A percentile compares a stretch with the other conserved stretches of the same genome.
phyloP scores from a whole-genome alignment of 2,329 filamentous ascomycete species.

The Hymenoscyphus fraxineus region DNA sequence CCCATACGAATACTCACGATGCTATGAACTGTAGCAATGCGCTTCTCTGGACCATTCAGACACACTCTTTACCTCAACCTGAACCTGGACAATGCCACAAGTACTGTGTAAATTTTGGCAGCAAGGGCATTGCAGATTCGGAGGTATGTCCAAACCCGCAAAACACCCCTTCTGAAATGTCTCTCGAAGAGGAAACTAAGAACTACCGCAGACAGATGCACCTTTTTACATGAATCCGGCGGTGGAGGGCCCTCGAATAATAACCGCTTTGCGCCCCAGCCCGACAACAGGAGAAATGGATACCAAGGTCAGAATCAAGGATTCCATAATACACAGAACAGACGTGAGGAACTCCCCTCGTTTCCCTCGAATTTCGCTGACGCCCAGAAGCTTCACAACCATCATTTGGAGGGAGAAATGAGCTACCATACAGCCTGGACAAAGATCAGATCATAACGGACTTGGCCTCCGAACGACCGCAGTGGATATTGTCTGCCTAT shows the following conservation, averaged over 20 bases:
- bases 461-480: constrained; percentile 65
- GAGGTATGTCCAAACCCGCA: constrained; percentile 21
- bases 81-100: constrained; percentile 18
- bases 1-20: not conserved
- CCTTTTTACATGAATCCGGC: not conserved
- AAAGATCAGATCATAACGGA: constrained; percentile 60
- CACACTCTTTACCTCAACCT: constrained; percentile 7
- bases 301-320: not conserved
- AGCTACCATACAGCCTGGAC: constrained; percentile 26
- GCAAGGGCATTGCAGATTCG: constrained; percentile 58
- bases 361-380: not conserved
- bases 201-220: constrained; percentile 12
- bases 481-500: constrained; percentile 86
- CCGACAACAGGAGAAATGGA: constrained; percentile 19
- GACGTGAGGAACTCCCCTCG: constrained; percentile 2
- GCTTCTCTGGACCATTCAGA: constrained; percentile 6
- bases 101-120: constrained; percentile 57
- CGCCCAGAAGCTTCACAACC: constrained; percentile 1
- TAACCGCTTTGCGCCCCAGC: constrained; percentile 33
- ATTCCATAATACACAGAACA: constrained; percentile 6
- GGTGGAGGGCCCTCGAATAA: constrained; percentile 27
- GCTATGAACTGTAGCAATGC: constrained; percentile 12
- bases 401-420: constrained; percentile 1
- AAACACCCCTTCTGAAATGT: not conserved
- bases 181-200: not conserved